Evolutionary conservation across 345 rosid genomes (phyloP), one percentile per base, ranked within the genome.

Genomic region (Alliaria petiolata): DNA sequence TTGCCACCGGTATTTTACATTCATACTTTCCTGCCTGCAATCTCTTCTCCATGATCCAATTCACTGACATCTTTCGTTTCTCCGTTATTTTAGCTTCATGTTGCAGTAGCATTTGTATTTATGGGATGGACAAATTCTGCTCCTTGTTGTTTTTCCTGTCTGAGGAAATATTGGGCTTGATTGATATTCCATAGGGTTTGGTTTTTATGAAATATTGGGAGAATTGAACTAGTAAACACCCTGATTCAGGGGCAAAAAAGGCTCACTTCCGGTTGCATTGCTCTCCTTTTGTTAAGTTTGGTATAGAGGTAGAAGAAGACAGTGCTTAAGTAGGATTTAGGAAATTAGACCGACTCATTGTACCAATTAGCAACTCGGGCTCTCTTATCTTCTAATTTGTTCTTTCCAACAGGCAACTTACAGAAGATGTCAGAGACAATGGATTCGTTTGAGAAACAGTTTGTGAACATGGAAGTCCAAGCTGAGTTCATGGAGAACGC

Each of bases 361-460:
- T 22, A 22, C 25, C 25, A 3, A 22, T 22, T 22, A 3, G 36
- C 17, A 14, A 16, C 40, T 16, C 38, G 2, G 38, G 7, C 2
- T 47, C 25, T 16, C 52, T 36, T 2, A 9, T 49, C 17, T 22
- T 22, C n/a, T 31, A 36, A 14, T 66, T 59, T 31, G 53, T 20
- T 66, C 53, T n/a, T 50, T 67, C 26, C 8, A 42, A 71, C 81
- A 95, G 99, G 99, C 64, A 95, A 95, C 68, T 80, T 95, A 82
- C 99, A 95, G 85, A 95, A 91, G 83, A 95, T 95, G 99, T 95
- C 97, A 1, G 96, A 95, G 88, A 95, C 99, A 0, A 95, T 95
- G 99, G 99, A 95, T 78, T 83, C 82, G 51, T 95, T 95, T 49
- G 99, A 95, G 90, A 95, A 91, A 83, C 97, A 91, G 73, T 95